Evolutionary conservation across 805 yeast species (phyloP), one percentile per base, ranked within the genome.

Genomic region (Ogataea kodamae): DNA sequence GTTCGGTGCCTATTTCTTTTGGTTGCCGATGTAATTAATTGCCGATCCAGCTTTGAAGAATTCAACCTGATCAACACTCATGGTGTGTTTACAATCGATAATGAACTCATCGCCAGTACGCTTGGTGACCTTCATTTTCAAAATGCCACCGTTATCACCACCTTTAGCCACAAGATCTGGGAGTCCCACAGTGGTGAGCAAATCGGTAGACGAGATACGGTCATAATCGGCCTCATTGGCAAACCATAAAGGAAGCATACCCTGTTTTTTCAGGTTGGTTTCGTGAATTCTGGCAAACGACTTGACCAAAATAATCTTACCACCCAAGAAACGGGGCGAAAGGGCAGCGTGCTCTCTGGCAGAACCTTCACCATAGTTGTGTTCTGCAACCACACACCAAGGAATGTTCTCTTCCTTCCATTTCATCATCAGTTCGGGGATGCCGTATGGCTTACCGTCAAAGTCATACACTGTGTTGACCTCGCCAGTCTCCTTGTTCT

Each of bases 271-370:
- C 67, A 90, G 76, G 65, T 90, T 90, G 21, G 98, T 90, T 69
- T 90, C 98, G 65, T 90, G 98, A 54, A 90, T 90, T 72, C 98
- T 82, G 21, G 98, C 98, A 66, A 90, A 90, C 7, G 97, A 89
- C 64, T 89, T 90, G 50, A 86, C 95, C 43, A 90, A 67, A 43
- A 90, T 82, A 45, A 88, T 76, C 39, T 80, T 65, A 44, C 98
- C 97, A 41, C 97, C 97, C 27, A 92, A 72, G 69, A 85, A 92
- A 64, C 94, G 76, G 37, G 97, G 98, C 20, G 92, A 86, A 48
- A 92, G 70, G 10, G 97, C 97, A 28, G 98, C 98, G 55, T 90
- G 98, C 62, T 90, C 98, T 74, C 98, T 84, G 19, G 98, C 97
- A 30, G 97, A 89, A 52, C 98, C 98, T 69, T 90, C 98, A 65